Percentiles rank a stretch among this genome's conserved stretches.
These are phyloP conservation scores for Backusella macrospora DNA, from an alignment of 192 early-diverging fungal genomes.

Conservation along the genomic window DNA sequence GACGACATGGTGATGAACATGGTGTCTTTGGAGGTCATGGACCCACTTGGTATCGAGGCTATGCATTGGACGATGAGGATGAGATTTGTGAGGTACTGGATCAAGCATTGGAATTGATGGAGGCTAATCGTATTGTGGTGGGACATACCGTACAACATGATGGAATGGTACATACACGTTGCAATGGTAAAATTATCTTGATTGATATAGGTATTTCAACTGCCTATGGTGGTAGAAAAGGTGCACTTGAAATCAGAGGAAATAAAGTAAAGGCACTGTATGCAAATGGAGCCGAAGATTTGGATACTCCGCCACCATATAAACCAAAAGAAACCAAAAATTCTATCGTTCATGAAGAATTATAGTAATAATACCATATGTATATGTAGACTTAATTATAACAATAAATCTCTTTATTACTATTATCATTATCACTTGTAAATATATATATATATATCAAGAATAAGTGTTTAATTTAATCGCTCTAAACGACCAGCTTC, in stretches of 20 bases:
- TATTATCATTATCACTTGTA: neutral
- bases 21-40: conserved; percentile 41
- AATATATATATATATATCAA: too few relatives aligned
- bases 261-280: conserved; percentile 59
- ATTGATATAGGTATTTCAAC: conserved; percentile 76
- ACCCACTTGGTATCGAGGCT: conserved; percentile 61
- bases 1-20: conserved; percentile 25
- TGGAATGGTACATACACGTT: conserved; percentile 61
- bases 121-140: conserved; percentile 69
- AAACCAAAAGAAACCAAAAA: neutral
- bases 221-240: conserved; percentile 68
- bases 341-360: conserved; percentile 6
- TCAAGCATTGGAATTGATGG: conserved; percentile 47
- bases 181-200: conserved; percentile 60
- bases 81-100: conserved; percentile 49
- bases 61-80: conserved; percentile 53
- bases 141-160: conserved; percentile 68
- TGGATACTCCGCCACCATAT: conserved; percentile 9
- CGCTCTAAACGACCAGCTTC: too few relatives aligned
- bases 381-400: too few relatives aligned
- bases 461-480: too few relatives aligned
- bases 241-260: conserved; percentile 72
- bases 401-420: neutral
- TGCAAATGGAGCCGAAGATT: conserved; percentile 1
- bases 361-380: neutral